phyloP scores from a whole-genome alignment of 192 early-diverging fungal genomes.

The Entophlyctis luteolus region DNA sequence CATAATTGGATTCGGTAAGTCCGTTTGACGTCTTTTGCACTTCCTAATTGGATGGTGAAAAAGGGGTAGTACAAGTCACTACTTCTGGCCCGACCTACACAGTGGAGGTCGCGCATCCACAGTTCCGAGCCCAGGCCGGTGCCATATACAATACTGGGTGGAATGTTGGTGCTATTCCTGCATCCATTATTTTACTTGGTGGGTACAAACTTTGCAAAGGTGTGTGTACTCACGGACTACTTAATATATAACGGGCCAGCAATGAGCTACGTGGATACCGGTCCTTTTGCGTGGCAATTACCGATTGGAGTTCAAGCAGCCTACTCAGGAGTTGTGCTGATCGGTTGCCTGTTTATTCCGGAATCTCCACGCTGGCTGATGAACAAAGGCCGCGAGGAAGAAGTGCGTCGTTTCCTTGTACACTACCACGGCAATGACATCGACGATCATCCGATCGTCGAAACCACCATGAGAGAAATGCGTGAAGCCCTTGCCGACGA shows the following conservation, averaged over 20 bases:
- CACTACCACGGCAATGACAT: conserved; percentile 60
- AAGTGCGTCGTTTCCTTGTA: conserved; percentile 63
- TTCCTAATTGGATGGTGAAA: too few relatives aligned
- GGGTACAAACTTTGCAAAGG: too few relatives aligned
- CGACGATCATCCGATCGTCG: conserved; percentile 41
- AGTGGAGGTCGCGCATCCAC: conserved; percentile 38
- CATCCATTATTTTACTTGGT: conserved; percentile 21
- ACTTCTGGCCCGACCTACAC: conserved; percentile 37
- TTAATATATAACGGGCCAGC: too few relatives aligned
- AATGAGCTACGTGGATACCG: neutral
- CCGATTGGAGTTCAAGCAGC: conserved; percentile 51
- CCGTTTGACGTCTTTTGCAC: too few relatives aligned
- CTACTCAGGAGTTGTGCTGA: conserved; percentile 47
- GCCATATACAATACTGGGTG: conserved; percentile 45
- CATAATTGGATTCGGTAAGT: conserved; percentile 38
- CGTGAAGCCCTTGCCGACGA: neutral
- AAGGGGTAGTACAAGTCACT: conserved; percentile 26
- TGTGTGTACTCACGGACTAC: too few relatives aligned
- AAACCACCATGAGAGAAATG: conserved; percentile 42
- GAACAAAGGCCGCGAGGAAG: conserved; percentile 60
- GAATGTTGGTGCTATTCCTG: conserved; percentile 36
- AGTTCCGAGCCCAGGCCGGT: conserved; percentile 32
- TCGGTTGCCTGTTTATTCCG: conserved; percentile 55
- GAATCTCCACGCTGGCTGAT: conserved; percentile 85
- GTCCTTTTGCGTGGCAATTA: conserved; percentile 47